Conservation (phyloP, 1,139 yeast genomes). For the Kazachstania sp. region DNA sequence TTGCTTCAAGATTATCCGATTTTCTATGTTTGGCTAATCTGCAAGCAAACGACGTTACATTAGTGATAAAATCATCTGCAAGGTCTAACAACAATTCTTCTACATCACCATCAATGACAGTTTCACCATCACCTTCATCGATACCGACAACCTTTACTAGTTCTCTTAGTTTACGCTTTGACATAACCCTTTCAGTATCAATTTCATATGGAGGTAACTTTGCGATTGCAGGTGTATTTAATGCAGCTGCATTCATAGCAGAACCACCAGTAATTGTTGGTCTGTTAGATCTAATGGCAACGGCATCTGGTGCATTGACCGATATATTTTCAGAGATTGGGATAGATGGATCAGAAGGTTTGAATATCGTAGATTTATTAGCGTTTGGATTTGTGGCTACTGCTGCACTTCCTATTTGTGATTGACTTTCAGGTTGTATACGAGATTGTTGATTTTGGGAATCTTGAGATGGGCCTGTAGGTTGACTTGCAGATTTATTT, state of each 20-base stretch:
- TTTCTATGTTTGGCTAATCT: slow-evolving; percentile 90
- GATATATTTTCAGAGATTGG: slow-evolving; percentile 65
- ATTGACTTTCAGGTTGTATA: slow-evolving; percentile 5
- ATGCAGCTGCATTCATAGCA: slow-evolving; percentile 56
- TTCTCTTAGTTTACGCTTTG: slow-evolving; percentile 82
- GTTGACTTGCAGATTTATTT: neutral
- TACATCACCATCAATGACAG: slow-evolving; percentile 91
- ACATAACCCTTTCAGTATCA: slow-evolving; percentile 74
- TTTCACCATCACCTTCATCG: slow-evolving; percentile 82
- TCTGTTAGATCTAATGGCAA: slow-evolving; percentile 53
- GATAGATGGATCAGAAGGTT: slow-evolving; percentile 60
- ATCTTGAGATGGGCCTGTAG: neutral
- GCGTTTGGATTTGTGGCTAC: slow-evolving; percentile 30
- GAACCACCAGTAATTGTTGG: slow-evolving; percentile 86
- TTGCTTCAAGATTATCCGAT: slow-evolving; percentile 77
- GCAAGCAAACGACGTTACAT: slow-evolving; percentile 89
- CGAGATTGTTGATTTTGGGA: slow-evolving; percentile 1
- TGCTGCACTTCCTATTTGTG: slow-evolving; percentile 34
- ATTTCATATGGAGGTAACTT: slow-evolving; percentile 77
- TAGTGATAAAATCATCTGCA: slow-evolving; percentile 90
- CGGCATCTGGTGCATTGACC: slow-evolving; percentile 56
- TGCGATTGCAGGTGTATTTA: slow-evolving; percentile 67
- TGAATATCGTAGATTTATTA: slow-evolving; percentile 41
- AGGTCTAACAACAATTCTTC: slow-evolving; percentile 83
- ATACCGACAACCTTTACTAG: slow-evolving; percentile 74